Percentiles rank a stretch among this genome's conserved stretches.
Evolutionary conservation across 1,139 yeast species (phyloP).

Genomic region (Geotrichum klebahnii): DNA sequence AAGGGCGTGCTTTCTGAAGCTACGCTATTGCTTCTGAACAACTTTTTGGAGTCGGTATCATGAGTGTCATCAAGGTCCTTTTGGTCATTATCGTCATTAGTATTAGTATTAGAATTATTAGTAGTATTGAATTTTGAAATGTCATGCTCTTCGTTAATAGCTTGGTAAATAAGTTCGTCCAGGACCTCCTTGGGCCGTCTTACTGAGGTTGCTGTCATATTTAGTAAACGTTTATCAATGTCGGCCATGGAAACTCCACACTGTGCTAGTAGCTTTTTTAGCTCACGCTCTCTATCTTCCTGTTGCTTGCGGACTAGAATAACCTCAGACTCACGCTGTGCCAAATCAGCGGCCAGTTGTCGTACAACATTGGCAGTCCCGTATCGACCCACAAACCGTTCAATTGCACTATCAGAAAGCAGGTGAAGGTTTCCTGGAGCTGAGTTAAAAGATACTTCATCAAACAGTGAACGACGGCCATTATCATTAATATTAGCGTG

Average conservation of each 20-base stretch:
- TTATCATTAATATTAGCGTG: no score
- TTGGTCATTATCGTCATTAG: slow-evolving; percentile 4
- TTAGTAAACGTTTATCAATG: slow-evolving; percentile 43
- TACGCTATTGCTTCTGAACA: slow-evolving; percentile 3
- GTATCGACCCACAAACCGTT: slow-evolving; percentile 41
- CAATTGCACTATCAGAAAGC: slow-evolving; percentile 38
- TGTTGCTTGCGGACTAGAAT: slow-evolving; percentile 43
- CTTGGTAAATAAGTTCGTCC: slow-evolving; percentile 37
- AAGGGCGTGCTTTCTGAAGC: background rate
- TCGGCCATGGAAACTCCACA: slow-evolving; percentile 48
- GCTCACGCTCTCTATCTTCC: slow-evolving; percentile 46
- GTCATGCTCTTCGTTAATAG: slow-evolving; percentile 29
- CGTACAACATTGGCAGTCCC: slow-evolving; percentile 46
- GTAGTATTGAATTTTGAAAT: background rate
- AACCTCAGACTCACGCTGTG: slow-evolving; percentile 49
- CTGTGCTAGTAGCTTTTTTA: slow-evolving; percentile 44
- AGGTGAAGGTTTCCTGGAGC: slow-evolving; percentile 42
- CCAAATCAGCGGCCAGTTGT: slow-evolving; percentile 50
- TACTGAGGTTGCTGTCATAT: slow-evolving; percentile 29
- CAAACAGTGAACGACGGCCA: slow-evolving; percentile 28
- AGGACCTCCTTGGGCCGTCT: slow-evolving; percentile 31
- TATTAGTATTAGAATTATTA: background rate
- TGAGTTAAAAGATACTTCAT: slow-evolving; percentile 30
- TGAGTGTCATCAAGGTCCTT: slow-evolving; percentile 4
- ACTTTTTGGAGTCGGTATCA: background rate